Conservation (phyloP, 2,329 filamentous ascomycete genomes). For the Blumeriella jaapii region DNA sequence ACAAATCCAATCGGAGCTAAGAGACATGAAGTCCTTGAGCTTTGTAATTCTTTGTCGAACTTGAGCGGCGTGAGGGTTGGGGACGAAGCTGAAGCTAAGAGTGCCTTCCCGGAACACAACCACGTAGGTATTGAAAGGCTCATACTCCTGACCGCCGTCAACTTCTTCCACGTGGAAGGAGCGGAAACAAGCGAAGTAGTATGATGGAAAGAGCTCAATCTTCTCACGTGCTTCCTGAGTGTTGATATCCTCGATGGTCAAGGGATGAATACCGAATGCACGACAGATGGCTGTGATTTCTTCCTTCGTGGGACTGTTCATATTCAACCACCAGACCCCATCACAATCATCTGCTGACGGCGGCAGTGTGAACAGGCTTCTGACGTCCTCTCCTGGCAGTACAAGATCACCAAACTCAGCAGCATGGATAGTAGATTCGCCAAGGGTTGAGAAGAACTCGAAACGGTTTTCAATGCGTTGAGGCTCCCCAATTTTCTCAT, state of each 20-base stretch:
- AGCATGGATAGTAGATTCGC: conserved; percentile 87
- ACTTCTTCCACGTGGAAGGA: conserved; percentile 77
- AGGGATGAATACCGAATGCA: conserved; percentile 87
- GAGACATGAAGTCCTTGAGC: conserved; percentile 85
- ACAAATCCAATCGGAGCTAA: conserved; percentile 97
- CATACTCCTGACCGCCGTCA: conserved; percentile 66
- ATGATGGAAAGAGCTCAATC: conserved; percentile 92
- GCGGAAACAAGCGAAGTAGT: conserved; percentile 96
- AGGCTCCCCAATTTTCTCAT: conserved; percentile 9
- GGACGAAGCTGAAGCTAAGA: conserved; percentile 84
- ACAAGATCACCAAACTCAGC: conserved; percentile 79
- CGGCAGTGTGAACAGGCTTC: conserved; percentile 67
- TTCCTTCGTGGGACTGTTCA: conserved; percentile 79
- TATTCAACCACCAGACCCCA: conserved; percentile 98
- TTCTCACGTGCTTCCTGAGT: conserved; percentile 96
- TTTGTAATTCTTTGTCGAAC: conserved; percentile 87
- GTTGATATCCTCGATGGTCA: conserved; percentile 93
- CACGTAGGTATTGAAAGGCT: conserved; percentile 93
- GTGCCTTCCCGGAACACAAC: conserved; percentile 94
- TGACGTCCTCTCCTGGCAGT: conserved; percentile 79
- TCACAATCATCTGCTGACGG: conserved; percentile 51
- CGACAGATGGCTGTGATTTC: conserved; percentile 83
- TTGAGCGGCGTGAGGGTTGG: conserved; percentile 76
- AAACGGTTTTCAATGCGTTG: conserved; percentile 49
- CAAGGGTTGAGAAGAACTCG: conserved; percentile 93